Evolutionary conservation across 805 yeast genomes (phyloP).

Genomic region (Wickerhamiella qilinensis): DNA sequence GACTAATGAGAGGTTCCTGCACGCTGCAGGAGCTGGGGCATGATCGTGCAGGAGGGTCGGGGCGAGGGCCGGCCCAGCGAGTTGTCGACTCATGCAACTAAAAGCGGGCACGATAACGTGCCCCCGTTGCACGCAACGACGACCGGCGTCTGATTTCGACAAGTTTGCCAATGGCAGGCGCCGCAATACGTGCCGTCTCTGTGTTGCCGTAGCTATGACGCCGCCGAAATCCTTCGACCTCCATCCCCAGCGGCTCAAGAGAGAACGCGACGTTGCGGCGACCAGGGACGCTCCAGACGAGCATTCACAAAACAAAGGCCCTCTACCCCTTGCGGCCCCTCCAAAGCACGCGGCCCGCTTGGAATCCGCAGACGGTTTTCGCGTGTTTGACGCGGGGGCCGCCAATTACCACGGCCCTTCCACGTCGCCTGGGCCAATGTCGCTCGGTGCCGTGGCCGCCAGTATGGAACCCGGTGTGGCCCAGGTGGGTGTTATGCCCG

Average conservation of each 20-base stretch:
- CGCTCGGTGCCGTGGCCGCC: too few species aligned
- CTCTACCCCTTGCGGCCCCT: too few species aligned
- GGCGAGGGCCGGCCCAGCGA: neutral
- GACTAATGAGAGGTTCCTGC: neutral
- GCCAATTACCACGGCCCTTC: too few species aligned
- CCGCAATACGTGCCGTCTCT: neutral
- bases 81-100: neutral
- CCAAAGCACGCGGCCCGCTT: too few species aligned
- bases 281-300: neutral
- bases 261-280: neutral
- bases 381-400: too few species aligned
- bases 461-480: too few species aligned
- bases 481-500: too few species aligned
- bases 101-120: neutral
- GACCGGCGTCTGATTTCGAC: neutral
- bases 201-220: neutral
- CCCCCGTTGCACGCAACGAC: neutral
- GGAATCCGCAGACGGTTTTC: too few species aligned
- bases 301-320: too few species aligned
- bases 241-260: neutral
- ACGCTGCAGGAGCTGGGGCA: neutral
- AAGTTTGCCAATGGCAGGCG: neutral
- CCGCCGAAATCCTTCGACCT: neutral
- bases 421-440: too few species aligned
- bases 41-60: neutral